Evolutionary conservation across 495 filamentous ascomycete species (phyloP).

Genomic region (Neurospora sp.): DNA sequence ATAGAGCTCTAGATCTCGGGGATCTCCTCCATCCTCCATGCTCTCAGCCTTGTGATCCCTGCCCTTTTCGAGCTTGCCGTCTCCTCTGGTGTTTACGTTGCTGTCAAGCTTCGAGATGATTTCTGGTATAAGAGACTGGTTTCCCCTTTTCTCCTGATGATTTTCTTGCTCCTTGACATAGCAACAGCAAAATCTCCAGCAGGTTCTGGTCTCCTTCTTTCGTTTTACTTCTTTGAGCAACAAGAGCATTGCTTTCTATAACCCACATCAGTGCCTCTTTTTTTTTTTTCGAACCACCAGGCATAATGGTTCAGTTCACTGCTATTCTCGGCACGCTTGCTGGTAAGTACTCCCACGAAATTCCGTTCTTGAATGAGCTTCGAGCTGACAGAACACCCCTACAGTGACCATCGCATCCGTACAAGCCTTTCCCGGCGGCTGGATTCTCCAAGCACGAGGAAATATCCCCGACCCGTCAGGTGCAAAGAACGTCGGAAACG

Average conservation of each 20-base stretch:
- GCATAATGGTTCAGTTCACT: neutral
- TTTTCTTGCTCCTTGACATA: neutral
- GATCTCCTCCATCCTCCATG: neutral
- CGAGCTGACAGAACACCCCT: neutral
- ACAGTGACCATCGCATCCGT: conserved; percentile 41
- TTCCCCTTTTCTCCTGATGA: neutral
- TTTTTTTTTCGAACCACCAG: neutral
- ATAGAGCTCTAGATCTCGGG: neutral
- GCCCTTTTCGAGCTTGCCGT: neutral
- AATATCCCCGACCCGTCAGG: conserved; percentile 20
- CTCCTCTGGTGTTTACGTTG: neutral
- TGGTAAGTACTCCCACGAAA: neutral
- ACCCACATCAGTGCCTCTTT: neutral
- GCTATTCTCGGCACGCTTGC: neutral
- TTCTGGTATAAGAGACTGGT: neutral
- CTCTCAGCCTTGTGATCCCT: neutral
- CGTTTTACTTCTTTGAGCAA: neutral
- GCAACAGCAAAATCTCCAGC: neutral
- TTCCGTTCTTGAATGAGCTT: neutral
- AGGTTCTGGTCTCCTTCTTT: neutral
- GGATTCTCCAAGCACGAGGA: conserved; percentile 35
- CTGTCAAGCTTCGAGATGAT: neutral
- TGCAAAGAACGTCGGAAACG: conserved; percentile 31
- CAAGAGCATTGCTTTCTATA: neutral
- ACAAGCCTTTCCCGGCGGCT: conserved; percentile 37